Conservation (phyloP, 2,329 filamentous ascomycete species). For the Amylocarpus encephaloides region DNA sequence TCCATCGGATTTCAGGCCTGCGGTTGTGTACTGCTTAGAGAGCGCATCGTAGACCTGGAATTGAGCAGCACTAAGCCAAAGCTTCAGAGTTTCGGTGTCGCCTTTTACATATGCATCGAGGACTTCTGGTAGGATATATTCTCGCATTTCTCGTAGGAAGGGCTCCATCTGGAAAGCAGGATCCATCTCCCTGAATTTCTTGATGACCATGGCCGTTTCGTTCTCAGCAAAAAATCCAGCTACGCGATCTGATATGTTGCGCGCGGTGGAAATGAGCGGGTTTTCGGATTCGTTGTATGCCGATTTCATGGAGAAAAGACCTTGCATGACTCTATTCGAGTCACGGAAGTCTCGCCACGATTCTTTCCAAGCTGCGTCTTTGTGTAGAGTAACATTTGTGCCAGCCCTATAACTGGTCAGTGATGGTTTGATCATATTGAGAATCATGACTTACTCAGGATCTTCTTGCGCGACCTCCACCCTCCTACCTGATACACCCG, state of each 20-base stretch:
- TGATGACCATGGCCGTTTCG: constrained; percentile 95
- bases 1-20: constrained; percentile 89
- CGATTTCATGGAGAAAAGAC: constrained; percentile 76
- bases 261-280: constrained; percentile 79
- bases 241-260: constrained; percentile 87
- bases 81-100: constrained; percentile 80
- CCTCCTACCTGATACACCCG: constrained; percentile 34
- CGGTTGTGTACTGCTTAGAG: constrained; percentile 90
- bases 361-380: constrained; percentile 96
- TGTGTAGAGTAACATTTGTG: constrained; percentile 90
- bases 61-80: constrained; percentile 94
- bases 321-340: constrained; percentile 79
- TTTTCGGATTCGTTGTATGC: constrained; percentile 97
- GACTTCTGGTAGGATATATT: constrained; percentile 96
- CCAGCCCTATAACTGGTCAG: constrained; percentile 64
- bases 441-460: constrained; percentile 62
- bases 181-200: constrained; percentile 95
- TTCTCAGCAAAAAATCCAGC: constrained; percentile 98
- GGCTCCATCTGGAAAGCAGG: constrained; percentile 91
- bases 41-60: constrained; percentile 96
- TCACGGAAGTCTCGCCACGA: constrained; percentile 97
- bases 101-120: constrained; percentile 98
- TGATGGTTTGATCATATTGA: constrained; percentile 5
- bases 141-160: constrained; percentile 89
- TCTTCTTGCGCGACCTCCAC: constrained; percentile 70